A percentile compares a stretch with the other conserved stretches of the same genome.
phyloP scores from a whole-genome alignment of 768 basidiomycete species.

The Pleurotus eryngii region DNA sequence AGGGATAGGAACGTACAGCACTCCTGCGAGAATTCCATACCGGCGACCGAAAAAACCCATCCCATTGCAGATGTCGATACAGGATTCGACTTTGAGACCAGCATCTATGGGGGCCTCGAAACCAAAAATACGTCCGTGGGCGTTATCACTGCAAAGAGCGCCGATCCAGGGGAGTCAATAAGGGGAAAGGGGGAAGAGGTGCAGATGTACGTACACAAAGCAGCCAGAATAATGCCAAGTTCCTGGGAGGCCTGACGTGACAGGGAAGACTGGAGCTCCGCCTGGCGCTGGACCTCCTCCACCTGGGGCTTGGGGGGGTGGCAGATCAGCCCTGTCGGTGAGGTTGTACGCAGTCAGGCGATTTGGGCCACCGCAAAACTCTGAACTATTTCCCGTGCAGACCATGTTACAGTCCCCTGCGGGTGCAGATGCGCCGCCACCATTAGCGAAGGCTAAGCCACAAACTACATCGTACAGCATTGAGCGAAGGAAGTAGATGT shows the following conservation, averaged over 20 bases:
- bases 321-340: constrained; percentile 55
- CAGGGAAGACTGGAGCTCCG: constrained; percentile 34
- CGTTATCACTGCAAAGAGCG: constrained; percentile 45
- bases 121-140: constrained; percentile 57
- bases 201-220: constrained; percentile 50
- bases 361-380: constrained; percentile 74
- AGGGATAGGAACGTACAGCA: constrained; percentile 37
- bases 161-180: not conserved
- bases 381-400: constrained; percentile 57
- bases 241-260: constrained; percentile 48
- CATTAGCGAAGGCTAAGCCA: constrained; percentile 38
- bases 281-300: constrained; percentile 26
- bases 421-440: constrained; percentile 40
- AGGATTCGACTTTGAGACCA: constrained; percentile 53
- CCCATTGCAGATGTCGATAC: constrained; percentile 54
- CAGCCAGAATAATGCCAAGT: constrained; percentile 63
- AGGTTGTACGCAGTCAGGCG: constrained; percentile 67
- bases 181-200: too few species aligned
- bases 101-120: constrained; percentile 29
- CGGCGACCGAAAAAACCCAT: constrained; percentile 64
- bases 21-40: constrained; percentile 56
- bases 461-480: constrained; percentile 37
- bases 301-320: constrained; percentile 31
- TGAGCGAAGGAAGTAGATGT: constrained; percentile 7
- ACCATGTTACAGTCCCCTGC: constrained; percentile 63